Percentiles rank a stretch among this genome's conserved stretches.
Conservation (phyloP, 768 basidiomycete genomes). For the Lepiota brunneoincarnata region DNA sequence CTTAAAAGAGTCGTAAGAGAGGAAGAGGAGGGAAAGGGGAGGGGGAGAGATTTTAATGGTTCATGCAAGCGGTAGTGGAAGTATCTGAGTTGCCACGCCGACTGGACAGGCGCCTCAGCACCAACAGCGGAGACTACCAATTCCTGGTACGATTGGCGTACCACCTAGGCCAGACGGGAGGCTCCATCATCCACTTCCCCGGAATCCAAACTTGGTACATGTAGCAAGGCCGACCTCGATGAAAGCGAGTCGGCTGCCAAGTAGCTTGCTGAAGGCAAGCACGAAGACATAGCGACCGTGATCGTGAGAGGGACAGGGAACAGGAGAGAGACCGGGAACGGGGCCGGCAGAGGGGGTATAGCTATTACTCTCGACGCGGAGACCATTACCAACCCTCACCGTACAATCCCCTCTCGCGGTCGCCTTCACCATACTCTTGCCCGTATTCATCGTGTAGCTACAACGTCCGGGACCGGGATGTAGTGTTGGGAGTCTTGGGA, state of each 20-base stretch:
- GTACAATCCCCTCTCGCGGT: constrained; percentile 4
- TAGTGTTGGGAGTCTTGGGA: neutral
- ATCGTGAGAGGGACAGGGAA: constrained; percentile 10
- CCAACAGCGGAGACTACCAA: neutral
- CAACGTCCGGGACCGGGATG: constrained; percentile 11
- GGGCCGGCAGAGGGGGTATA: constrained; percentile 7
- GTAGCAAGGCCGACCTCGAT: neutral
- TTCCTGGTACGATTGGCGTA: neutral
- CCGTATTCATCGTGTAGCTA: constrained; percentile 6
- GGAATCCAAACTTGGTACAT: constrained; percentile 13
- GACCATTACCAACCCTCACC: constrained; percentile 12
- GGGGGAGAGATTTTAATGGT: constrained; percentile 20
- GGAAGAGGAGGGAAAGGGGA: constrained; percentile 41
- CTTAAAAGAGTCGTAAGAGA: constrained; percentile 61
- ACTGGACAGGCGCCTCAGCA: constrained; percentile 11
- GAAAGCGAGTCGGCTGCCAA: constrained; percentile 20
- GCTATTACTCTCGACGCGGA: constrained; percentile 7
- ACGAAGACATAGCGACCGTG: constrained; percentile 9
- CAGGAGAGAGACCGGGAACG: constrained; percentile 14
- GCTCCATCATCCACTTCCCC: constrained; percentile 16
- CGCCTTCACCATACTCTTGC: constrained; percentile 10
- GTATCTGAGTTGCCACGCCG: constrained; percentile 12
- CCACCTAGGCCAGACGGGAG: constrained; percentile 8
- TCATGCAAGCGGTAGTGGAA: constrained; percentile 13
- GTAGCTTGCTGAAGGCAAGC: constrained; percentile 15